Conservation (phyloP, 1,284 basidiomycete genomes). For the Ceratobasidium sp. region DNA sequence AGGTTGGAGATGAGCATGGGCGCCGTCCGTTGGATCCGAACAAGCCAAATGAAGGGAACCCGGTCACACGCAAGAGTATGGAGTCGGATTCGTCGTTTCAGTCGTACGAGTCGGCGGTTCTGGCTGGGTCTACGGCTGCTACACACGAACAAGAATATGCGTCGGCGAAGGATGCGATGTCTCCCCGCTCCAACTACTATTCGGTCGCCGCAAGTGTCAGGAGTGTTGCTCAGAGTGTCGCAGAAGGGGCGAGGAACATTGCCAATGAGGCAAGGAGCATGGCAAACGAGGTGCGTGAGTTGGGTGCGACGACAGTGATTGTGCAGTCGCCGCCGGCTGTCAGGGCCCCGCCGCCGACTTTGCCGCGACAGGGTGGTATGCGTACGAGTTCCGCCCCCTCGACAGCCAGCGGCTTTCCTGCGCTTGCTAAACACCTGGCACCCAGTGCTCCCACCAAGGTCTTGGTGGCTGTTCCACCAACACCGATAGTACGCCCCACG, state of each 20-base stretch:
- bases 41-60: background rate
- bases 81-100: conserved; percentile 31
- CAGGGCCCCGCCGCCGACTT: conserved; percentile 2
- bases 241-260: conserved; percentile 5
- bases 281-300: conserved; percentile 20
- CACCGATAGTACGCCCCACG: conserved; percentile 3
- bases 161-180: conserved; percentile 34
- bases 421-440: background rate
- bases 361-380: conserved; percentile 6
- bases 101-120: conserved; percentile 27
- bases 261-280: conserved; percentile 21
- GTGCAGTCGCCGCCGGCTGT: conserved; percentile 13
- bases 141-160: conserved; percentile 16
- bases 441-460: background rate
- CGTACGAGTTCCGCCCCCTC: conserved; percentile 16
- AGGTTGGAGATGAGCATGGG: background rate
- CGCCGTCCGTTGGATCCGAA: background rate
- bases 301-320: conserved; percentile 20
- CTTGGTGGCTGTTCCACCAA: background rate
- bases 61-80: conserved; percentile 12
- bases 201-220: conserved; percentile 35
- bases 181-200: conserved; percentile 35
- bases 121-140: conserved; percentile 22
- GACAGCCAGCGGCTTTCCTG: background rate
- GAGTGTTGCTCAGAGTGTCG: conserved; percentile 9